Evolutionary conservation across 805 yeast species (phyloP).

Genomic region (Candida gorgasii): DNA sequence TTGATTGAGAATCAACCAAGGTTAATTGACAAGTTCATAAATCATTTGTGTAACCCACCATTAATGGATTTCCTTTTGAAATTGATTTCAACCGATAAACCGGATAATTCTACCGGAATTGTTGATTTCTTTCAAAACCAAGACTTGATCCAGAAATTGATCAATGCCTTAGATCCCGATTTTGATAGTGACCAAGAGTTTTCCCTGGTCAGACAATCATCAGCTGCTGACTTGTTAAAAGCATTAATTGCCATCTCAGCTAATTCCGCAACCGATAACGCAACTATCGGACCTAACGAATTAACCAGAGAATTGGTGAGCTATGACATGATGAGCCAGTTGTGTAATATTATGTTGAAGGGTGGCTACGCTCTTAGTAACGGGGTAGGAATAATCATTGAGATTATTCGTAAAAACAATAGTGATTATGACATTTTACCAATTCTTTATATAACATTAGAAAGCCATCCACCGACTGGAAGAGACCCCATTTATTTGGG

Average conservation of each 20-base stretch:
- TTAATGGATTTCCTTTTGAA: slow-evolving; percentile 47
- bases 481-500: slow-evolving; percentile 50
- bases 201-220: slow-evolving; percentile 34
- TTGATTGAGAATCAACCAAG: slow-evolving; percentile 44
- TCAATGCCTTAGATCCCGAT: slow-evolving; percentile 32
- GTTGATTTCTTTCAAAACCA: slow-evolving; percentile 46
- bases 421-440: slow-evolving; percentile 49
- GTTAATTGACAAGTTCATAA: slow-evolving; percentile 42
- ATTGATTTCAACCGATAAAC: slow-evolving; percentile 47
- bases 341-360: slow-evolving; percentile 42
- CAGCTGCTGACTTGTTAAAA: slow-evolving; percentile 47
- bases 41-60: slow-evolving; percentile 47
- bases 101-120: slow-evolving; percentile 48
- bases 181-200: slow-evolving; percentile 18
- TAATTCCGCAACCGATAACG: slow-evolving; percentile 46
- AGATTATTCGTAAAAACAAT: slow-evolving; percentile 46
- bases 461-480: slow-evolving; percentile 49
- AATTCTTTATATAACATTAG: slow-evolving; percentile 44
- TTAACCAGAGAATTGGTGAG: slow-evolving; percentile 46
- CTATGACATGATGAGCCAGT: slow-evolving; percentile 32
- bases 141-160: slow-evolving; percentile 34
- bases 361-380: slow-evolving; percentile 50
- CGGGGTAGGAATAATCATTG: slow-evolving; percentile 50
- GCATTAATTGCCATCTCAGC: slow-evolving; percentile 49
- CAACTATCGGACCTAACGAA: slow-evolving; percentile 49